Percentiles rank a stretch among this genome's conserved stretches.
These are phyloP conservation scores for Beauveria scarabaeidicola DNA, from an alignment of 2,329 filamentous ascomycete genomes.

Conservation along the genomic window DNA sequence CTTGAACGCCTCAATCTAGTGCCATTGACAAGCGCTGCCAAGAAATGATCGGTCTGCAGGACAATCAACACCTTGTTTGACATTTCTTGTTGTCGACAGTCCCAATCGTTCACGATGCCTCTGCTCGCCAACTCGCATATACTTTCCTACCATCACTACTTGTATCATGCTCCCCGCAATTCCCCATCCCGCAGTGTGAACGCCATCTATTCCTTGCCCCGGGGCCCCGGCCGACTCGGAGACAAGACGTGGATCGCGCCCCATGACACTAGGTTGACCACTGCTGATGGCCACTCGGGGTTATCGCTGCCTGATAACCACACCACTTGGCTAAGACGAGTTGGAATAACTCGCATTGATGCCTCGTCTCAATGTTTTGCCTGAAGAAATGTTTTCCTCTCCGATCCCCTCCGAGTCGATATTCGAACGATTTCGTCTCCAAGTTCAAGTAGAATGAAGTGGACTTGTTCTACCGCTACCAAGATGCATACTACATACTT, in stretches of 20 bases:
- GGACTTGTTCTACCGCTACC: too few relatives aligned
- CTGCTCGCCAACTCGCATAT: neutral
- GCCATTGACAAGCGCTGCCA: slow-evolving; percentile 1
- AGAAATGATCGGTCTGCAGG: neutral
- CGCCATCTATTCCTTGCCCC: neutral
- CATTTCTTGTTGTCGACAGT: neutral
- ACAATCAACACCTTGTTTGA: neutral
- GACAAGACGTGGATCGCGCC: neutral
- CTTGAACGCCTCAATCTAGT: neutral
- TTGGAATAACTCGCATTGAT: neutral
- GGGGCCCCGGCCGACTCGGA: neutral
- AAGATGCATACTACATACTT: too few relatives aligned
- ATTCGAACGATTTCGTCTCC: neutral
- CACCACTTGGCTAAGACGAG: neutral
- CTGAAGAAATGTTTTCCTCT: too few relatives aligned
- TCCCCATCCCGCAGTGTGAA: neutral
- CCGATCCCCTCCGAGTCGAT: neutral
- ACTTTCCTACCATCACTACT: neutral
- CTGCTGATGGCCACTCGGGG: neutral
- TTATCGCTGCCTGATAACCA: neutral
- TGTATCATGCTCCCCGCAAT: neutral
- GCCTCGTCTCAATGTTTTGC: neutral
- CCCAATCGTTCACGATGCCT: neutral
- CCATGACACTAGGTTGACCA: neutral
- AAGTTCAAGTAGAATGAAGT: too few relatives aligned